phyloP scores from a whole-genome alignment of 164 flowering plant genomes.

The Saururus chinensis region DNA sequence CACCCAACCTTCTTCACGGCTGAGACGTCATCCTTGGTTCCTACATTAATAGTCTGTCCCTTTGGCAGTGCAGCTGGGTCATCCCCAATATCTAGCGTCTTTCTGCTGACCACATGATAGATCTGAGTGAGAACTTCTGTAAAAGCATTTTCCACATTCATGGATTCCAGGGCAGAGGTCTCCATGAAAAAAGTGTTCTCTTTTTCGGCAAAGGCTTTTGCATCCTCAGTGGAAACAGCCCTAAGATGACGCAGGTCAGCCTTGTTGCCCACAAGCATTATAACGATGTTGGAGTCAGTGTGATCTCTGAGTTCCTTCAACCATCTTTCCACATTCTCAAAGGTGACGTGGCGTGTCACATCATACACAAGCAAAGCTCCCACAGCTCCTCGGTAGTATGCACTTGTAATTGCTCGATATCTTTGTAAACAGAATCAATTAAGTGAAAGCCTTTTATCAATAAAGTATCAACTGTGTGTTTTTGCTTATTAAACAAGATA shows the following conservation, averaged over 20 bases:
- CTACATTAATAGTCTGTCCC: slow-evolving; percentile 69
- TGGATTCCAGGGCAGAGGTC: slow-evolving; percentile 70
- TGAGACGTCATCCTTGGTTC: slow-evolving; percentile 64
- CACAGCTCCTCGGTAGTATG: slow-evolving; percentile 85
- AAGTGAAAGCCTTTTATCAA: background rate
- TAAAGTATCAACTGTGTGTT: too few relatives aligned
- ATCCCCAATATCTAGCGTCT: slow-evolving; percentile 59
- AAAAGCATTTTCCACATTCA: slow-evolving; percentile 72
- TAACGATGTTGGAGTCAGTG: slow-evolving; percentile 60
- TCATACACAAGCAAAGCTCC: slow-evolving; percentile 81
- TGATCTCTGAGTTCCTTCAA: slow-evolving; percentile 69
- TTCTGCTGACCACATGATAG: slow-evolving; percentile 61
- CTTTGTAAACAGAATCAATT: slow-evolving; percentile 18
- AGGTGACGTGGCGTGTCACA: slow-evolving; percentile 73
- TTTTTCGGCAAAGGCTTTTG: slow-evolving; percentile 54
- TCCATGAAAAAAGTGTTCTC: slow-evolving; percentile 71
- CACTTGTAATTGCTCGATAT: slow-evolving; percentile 87
- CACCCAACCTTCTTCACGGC: slow-evolving; percentile 67
- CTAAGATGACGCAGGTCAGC: slow-evolving; percentile 71
- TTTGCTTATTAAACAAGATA: slow-evolving; percentile 1
- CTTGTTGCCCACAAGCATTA: slow-evolving; percentile 83
- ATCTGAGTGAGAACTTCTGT: slow-evolving; percentile 69
- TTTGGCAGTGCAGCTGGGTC: slow-evolving; percentile 68
- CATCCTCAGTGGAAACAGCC: slow-evolving; percentile 57
- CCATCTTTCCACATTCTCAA: slow-evolving; percentile 80